Evolutionary conservation across 805 yeast species (phyloP), one percentile per base, ranked within the genome.

Genomic region (Kodamaea leandrae): DNA sequence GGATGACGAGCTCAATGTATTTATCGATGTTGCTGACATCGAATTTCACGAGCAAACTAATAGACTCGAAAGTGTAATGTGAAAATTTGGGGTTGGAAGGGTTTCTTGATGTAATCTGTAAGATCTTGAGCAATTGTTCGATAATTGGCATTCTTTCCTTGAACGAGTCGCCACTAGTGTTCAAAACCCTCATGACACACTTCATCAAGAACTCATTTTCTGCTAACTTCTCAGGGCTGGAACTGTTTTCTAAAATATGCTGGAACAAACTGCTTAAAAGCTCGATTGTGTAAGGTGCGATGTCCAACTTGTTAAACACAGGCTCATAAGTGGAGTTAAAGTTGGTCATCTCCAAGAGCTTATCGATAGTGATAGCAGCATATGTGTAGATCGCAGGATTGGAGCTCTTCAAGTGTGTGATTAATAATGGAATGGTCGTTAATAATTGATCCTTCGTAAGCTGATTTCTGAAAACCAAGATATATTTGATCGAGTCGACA

Each of bases 31-130:
- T 48, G 2, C 52, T 50, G 26, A 64, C 55, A 10, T 55, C 55
- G 55, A 61, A 82, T 49, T 82, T 82, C 44, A 90, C 66, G 37
- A 90, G 66, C 4, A 82, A 83, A 18, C 93, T 91, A 44, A 93
- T 72, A 6, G 95, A 75, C 68, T 93, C 99, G 60, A 93, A 93
- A 3, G 86, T 73, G 57, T 82, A 95, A 62, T 93, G 99, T 5
- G 89, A 78, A 56, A 93, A 93, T 52, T 83, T 79, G 32, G 99
- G 99, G 63, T 93, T 93, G 4, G 98, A 86, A 4, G 99, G 99
- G 55, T 93, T 93, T 52, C 80, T 82, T 17, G 89, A 71, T 41
- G 90, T 88, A 12, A 80, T 77, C 12, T 71, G 72, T 36, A 90
- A 71, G 36, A 93, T 85, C 38, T 74, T 68, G 33, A 90, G 63